Evolutionary conservation across 495 filamentous ascomycete species (phyloP), one percentile per base, ranked within the genome.

Genomic region (Cercophora scortea): DNA sequence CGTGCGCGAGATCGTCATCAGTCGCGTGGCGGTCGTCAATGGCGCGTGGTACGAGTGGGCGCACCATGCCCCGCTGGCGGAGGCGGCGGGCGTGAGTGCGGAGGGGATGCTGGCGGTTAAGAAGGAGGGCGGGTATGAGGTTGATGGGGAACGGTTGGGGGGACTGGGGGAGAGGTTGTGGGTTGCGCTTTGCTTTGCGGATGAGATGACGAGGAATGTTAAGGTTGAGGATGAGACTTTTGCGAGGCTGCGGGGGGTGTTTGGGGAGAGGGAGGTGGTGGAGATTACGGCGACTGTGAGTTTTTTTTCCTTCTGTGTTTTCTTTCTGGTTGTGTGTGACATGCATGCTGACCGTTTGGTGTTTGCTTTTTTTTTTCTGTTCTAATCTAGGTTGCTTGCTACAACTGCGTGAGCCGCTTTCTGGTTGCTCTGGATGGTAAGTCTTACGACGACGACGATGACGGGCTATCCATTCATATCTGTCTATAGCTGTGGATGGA

Each of bases 361-460:
- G 18, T 19, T 13, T 33, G 15, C 42, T 49, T 25, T 39, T 19
- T 49, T 12, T 8, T 32, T 25, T 25, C 25, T 25, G 32, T 34
- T n/a, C 13, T 4, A 39, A 45, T 2, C 13, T 50, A 75, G 70
- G 62, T 79, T 52, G 87, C 84, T n/a, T 82, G 80, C 32, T 94
- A 95, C 63, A 94, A 94, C 63, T 90, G 87, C 66, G 89, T 95
- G 10, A 88, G 85, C 58, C 75, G 89, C 45, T 92, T 94, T 59
- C 67, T 94, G 56, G 88, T 94, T 33, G 88, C 88, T 16, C 62
- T 95, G 56, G 85, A 92, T 70, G 87, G 90, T 72, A 57, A 70
- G 76, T 71, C 41, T 45, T 34, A 19, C 42, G 9, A 12, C 13
- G 9, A 44, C 25, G 25, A 25, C 2, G 25, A 25, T 25, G 25